A percentile compares a stretch with the other conserved stretches of the same genome.
These are phyloP conservation scores for Vaccinium corymbosum DNA, from an alignment of 148 eudicot species.

Conservation along the genomic window DNA sequence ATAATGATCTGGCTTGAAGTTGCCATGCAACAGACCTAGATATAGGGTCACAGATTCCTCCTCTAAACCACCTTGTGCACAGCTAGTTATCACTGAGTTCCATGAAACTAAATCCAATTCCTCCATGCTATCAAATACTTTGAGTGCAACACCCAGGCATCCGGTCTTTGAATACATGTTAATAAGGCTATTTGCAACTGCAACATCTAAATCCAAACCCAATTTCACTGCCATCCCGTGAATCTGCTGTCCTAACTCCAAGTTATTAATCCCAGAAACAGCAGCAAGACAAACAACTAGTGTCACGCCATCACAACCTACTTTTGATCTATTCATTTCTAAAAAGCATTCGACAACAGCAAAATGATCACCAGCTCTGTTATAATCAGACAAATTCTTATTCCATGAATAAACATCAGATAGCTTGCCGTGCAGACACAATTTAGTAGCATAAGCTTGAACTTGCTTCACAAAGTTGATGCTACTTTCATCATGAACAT, in stretches of 20 bases:
- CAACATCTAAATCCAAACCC: constrained; percentile 18
- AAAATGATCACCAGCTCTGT: constrained; percentile 23
- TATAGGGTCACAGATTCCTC: constrained; percentile 21
- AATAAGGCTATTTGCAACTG: constrained; percentile 28
- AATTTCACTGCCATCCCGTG: constrained; percentile 26
- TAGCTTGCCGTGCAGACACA: constrained; percentile 11
- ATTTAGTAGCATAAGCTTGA: constrained; percentile 23
- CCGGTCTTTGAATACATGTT: constrained; percentile 29
- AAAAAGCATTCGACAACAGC: constrained; percentile 18
- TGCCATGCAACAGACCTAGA: constrained; percentile 2
- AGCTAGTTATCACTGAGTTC: constrained; percentile 24
- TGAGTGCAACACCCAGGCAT: constrained; percentile 1
- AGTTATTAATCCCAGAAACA: constrained; percentile 12
- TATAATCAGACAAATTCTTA: constrained; percentile 22
- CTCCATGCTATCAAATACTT: constrained; percentile 19
- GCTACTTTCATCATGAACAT: not conserved
- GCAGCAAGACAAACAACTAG: constrained; percentile 23
- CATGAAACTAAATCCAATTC: constrained; percentile 22
- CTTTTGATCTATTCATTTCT: constrained; percentile 22
- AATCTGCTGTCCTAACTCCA: constrained; percentile 23
- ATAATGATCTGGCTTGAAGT: constrained; percentile 6
- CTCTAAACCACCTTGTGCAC: constrained; percentile 21
- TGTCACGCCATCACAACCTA: constrained; percentile 19
- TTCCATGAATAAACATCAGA: constrained; percentile 23
- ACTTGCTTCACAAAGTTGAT: constrained; percentile 15